Percentiles rank a stretch among this genome's conserved stretches.
Conservation (phyloP, 345 rosid species). For the Passiflora organensis region DNA sequence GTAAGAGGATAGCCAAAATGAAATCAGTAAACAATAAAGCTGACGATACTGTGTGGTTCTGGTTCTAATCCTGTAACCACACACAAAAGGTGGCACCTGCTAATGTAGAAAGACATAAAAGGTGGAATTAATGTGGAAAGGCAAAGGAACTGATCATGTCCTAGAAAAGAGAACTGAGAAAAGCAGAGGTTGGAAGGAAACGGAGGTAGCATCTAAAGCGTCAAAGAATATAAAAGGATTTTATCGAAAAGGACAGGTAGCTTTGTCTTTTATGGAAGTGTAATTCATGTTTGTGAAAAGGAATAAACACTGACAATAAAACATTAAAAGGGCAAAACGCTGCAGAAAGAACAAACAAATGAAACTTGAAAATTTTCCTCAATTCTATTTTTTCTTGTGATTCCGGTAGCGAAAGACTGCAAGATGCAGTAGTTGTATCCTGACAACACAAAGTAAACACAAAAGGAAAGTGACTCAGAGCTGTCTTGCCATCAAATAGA, state of each 20-base stretch:
- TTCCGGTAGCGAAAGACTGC: slow-evolving; percentile 15
- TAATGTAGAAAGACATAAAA: too few species aligned
- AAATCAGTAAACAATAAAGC: background rate
- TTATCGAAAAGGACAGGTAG: background rate
- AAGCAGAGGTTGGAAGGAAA: background rate
- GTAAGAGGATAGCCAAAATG: background rate
- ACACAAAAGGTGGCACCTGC: too few species aligned
- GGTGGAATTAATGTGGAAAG: too few species aligned
- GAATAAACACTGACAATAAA: background rate
- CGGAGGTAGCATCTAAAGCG: background rate
- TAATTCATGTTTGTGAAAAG: background rate
- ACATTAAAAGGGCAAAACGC: background rate
- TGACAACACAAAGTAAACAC: slow-evolving; percentile 32
- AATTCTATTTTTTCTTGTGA: background rate
- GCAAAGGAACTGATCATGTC: too few species aligned
- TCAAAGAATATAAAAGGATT: background rate
- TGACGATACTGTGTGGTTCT: too few species aligned
- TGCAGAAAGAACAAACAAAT: background rate
- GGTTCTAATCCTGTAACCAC: too few species aligned
- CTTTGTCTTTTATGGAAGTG: too few species aligned
- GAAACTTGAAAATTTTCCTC: background rate
- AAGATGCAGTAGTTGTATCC: slow-evolving; percentile 21
- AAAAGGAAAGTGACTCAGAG: slow-evolving; percentile 29
- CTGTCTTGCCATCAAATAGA: slow-evolving; percentile 29
- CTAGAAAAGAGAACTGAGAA: background rate